Conservation (phyloP, 2,329 filamentous ascomycete genomes). For the Nothomitra cinnamomea region DNA sequence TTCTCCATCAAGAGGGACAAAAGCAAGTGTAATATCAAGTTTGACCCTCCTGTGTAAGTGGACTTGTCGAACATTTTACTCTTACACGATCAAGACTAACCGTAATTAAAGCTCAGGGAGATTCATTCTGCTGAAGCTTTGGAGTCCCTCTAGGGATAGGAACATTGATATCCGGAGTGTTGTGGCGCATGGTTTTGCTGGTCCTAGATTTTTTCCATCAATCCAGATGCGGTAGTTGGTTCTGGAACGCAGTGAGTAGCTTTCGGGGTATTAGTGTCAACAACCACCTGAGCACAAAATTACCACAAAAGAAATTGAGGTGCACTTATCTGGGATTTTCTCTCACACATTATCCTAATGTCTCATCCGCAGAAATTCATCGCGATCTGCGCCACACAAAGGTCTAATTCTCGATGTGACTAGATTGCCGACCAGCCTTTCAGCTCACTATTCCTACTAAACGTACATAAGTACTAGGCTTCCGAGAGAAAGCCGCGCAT, state of each 20-base stretch:
- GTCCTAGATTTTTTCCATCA: slow-evolving; percentile 67
- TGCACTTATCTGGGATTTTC: too few species aligned
- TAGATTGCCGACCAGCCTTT: too few species aligned
- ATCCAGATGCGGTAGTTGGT: slow-evolving; percentile 28
- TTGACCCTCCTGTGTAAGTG: slow-evolving; percentile 55
- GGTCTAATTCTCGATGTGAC: too few species aligned
- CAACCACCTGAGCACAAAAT: background rate
- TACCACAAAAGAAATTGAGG: background rate
- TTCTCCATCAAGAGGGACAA: slow-evolving; percentile 75
- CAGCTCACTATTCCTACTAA: too few species aligned
- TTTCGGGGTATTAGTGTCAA: too few species aligned
- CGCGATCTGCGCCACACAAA: too few species aligned
- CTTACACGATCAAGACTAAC: slow-evolving; percentile 1
- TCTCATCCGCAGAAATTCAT: too few species aligned
- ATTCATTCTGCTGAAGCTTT: slow-evolving; percentile 79
- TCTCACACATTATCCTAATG: too few species aligned
- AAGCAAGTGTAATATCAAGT: slow-evolving; percentile 72
- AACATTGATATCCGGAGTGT: slow-evolving; percentile 89
- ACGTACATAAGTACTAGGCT: too few species aligned
- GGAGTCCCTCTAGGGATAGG: slow-evolving; percentile 54
- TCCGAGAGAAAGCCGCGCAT: too few species aligned
- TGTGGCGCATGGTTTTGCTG: slow-evolving; percentile 67
- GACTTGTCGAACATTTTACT: background rate
- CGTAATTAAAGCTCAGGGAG: slow-evolving; percentile 42
- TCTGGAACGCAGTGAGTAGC: background rate